A percentile compares a stretch with the other conserved stretches of the same genome.
Conservation (phyloP, 257 asterid genomes). For the Galeopsis tetrahit region DNA sequence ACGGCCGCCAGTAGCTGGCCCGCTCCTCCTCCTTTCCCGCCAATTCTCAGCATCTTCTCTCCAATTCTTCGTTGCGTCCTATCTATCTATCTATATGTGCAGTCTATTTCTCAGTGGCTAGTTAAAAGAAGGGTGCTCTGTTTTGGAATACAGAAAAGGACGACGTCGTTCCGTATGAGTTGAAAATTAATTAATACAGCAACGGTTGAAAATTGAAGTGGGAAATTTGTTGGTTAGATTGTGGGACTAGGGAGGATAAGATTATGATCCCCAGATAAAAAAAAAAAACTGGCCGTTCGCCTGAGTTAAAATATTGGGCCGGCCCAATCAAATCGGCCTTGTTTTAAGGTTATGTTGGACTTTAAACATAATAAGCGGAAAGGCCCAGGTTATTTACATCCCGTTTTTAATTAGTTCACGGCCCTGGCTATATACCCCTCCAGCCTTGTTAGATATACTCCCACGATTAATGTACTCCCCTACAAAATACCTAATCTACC, state of each 20-base stretch:
- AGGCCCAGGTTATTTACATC: too few relatives aligned
- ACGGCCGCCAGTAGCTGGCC: slow-evolving; percentile 87
- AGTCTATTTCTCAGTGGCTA: slow-evolving; percentile 20
- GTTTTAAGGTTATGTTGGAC: too few relatives aligned
- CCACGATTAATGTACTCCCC: too few relatives aligned
- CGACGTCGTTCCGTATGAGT: slow-evolving; percentile 31
- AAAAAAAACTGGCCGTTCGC: too few relatives aligned
- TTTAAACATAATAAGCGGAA: too few relatives aligned
- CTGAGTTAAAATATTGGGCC: too few relatives aligned
- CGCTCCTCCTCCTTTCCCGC: slow-evolving; percentile 73
- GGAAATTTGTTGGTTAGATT: slow-evolving; percentile 16
- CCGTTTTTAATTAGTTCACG: too few relatives aligned
- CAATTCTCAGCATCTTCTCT: slow-evolving; percentile 56
- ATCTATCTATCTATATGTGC: neutral
- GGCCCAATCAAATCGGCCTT: too few relatives aligned
- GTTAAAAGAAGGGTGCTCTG: neutral
- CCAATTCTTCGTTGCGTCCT: slow-evolving; percentile 8
- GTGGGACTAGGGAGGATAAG: slow-evolving; percentile 41
- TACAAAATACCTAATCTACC: too few relatives aligned
- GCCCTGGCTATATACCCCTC: too few relatives aligned
- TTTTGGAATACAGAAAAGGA: neutral
- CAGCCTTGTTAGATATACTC: too few relatives aligned
- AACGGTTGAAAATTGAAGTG: slow-evolving; percentile 15
- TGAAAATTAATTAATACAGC: neutral
- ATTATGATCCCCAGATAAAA: slow-evolving; percentile 17